phyloP scores from a whole-genome alignment of 306 rosid genomes.

The Quercus wislizeni region DNA sequence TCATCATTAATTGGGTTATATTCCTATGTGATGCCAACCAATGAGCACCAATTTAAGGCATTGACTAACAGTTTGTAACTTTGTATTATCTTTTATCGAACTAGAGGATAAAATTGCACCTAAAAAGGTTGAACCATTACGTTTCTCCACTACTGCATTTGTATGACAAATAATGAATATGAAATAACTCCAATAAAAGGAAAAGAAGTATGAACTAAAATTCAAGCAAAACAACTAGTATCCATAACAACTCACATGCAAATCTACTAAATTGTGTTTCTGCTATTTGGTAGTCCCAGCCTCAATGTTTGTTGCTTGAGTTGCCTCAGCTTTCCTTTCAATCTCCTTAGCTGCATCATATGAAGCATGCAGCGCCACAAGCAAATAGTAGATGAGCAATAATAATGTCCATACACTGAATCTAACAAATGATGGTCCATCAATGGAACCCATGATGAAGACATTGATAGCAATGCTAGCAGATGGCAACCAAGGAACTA shows the following conservation, averaged over 20 bases:
- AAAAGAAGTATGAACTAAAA: no score
- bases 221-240: neutral
- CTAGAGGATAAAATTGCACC: no score
- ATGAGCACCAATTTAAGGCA: no score
- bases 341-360: slow-evolving; percentile 28
- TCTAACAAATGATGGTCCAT: slow-evolving; percentile 23
- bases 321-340: neutral
- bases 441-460: slow-evolving; percentile 35
- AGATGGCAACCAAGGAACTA: slow-evolving; percentile 34
- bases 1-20: no score
- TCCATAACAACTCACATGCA: neutral
- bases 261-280: neutral
- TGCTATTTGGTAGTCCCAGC: neutral
- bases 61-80: no score
- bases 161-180: no score
- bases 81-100: no score
- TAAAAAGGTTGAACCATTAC: no score
- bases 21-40: no score
- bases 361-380: slow-evolving; percentile 32
- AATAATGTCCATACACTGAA: slow-evolving; percentile 14
- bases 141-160: no score
- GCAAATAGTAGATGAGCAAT: slow-evolving; percentile 22
- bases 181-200: no score
- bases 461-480: slow-evolving; percentile 26
- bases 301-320: neutral